phyloP scores from a whole-genome alignment of 805 yeast genomes.

The Maudiozyma barnettii region DNA sequence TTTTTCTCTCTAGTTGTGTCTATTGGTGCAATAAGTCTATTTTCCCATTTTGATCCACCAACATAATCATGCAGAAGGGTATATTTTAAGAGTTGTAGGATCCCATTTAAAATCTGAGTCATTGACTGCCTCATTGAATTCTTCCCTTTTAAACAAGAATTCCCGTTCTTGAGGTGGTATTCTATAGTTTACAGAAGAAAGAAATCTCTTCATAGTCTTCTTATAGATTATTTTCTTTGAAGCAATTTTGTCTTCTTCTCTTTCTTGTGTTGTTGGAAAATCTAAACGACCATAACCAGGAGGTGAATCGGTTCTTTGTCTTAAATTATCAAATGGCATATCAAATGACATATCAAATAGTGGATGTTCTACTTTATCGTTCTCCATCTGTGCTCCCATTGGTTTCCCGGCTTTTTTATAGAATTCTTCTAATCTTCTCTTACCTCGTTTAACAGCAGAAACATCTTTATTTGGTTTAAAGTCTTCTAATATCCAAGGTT shows the following conservation, averaged over 20 bases:
- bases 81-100: conserved; percentile 15
- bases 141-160: conserved; percentile 38
- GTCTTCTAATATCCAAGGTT: conserved; percentile 30
- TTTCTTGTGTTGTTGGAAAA: conserved; percentile 50
- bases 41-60: too few relatives aligned
- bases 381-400: not conserved
- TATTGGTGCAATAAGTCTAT: too few relatives aligned
- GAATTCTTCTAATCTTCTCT: conserved; percentile 13
- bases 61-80: conserved; percentile 4
- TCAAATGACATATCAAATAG: conserved; percentile 14
- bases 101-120: conserved; percentile 27
- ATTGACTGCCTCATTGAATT: conserved; percentile 32
- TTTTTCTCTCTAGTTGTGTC: too few relatives aligned
- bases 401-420: conserved; percentile 17
- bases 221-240: conserved; percentile 28
- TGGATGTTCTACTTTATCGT: not conserved
- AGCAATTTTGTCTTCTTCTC: conserved; percentile 30
- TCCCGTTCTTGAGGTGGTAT: conserved; percentile 26
- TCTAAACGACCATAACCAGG: conserved; percentile 53
- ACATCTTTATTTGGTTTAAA: conserved; percentile 22
- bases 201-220: conserved; percentile 37
- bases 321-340: conserved; percentile 21
- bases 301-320: conserved; percentile 38
- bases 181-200: conserved; percentile 33
- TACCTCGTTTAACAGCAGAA: conserved; percentile 7